Evolutionary conservation across 768 basidiomycete genomes (phyloP).

Genomic region (Phlebiopsis flavidoalba): DNA sequence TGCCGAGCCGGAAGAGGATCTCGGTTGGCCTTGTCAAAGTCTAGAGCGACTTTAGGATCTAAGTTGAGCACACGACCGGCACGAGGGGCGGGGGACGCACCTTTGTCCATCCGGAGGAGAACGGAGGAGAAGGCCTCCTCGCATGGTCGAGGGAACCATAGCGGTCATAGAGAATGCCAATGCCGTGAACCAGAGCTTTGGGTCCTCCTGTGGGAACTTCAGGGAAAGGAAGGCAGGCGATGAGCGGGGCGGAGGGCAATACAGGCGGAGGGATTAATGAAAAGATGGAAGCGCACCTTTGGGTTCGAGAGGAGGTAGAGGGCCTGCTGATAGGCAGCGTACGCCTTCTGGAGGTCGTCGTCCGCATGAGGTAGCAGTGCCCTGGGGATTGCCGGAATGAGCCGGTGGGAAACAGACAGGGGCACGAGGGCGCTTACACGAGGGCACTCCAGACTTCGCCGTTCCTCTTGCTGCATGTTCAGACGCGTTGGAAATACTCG

Average conservation of each 20-base stretch:
- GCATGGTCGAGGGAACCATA: conserved; percentile 98
- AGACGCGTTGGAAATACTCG: conserved; percentile 95
- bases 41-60: conserved; percentile 33
- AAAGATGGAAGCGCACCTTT: conserved; percentile 47
- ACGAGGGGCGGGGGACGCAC: conserved; percentile 38
- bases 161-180: conserved; percentile 97
- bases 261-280: conserved; percentile 1
- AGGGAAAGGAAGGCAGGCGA: background rate
- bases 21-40: conserved; percentile 99
- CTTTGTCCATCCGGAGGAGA: conserved; percentile 89
- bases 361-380: conserved; percentile 98
- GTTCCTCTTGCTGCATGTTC: conserved; percentile 86
- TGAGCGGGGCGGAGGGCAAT: conserved; percentile 10
- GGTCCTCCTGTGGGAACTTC: conserved; percentile 64
- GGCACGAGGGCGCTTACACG: conserved; percentile 42
- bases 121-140: conserved; percentile 98
- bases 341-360: conserved; percentile 98
- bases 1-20: conserved; percentile 95
- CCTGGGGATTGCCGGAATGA: conserved; percentile 41
- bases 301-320: conserved; percentile 94
- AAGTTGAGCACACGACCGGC: conserved; percentile 12
- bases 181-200: conserved; percentile 99
- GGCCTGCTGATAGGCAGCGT: conserved; percentile 97
- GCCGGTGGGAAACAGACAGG: conserved; percentile 1
- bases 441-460: conserved; percentile 98